Base-by-base conservation (phyloP, 75 land plant genomes). In the Chamaecyparis obtusa region DNA sequence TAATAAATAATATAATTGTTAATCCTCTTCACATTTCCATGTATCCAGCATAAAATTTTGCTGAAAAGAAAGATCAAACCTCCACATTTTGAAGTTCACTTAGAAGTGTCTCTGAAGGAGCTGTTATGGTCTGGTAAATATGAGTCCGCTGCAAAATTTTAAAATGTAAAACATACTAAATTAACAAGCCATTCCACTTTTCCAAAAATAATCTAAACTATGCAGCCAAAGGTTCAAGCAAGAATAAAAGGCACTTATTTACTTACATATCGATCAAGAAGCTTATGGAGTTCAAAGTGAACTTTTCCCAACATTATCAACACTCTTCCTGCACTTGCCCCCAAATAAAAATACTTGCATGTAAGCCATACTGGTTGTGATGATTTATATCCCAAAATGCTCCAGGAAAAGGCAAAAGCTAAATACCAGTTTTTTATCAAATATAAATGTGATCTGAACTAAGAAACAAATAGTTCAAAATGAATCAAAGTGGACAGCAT, bases 91-190 rank as follows among this genome's bases (percentile, higher is more conserved):
- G 79, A 57, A 94, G 94, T 86, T 94, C 94, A 54, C 87, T 91
- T 54, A 94, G 93, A 86, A 94, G 92, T 88, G 93, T 90, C 85
- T 94, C 96, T 86, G 96, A 93, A 83, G 96, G 96, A 56, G 89
- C 92, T 87, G 96, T 92, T 64, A 94, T 92, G 64, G 96, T 94
- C 85, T 87, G 86, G 32, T 90, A 13, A 55, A 94, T 91, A 85
- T 94, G 91, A 21, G 90, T 41, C 3, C 96, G 93, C 96, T 94
- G 93, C 69, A 89, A 71, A 55, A 85, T n/a, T 54, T 39, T 19
- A 32, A 54, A 91, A 30, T 27, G 46, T 86, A 46, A 81, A 46
- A 81, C 15, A 10, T 27, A 9, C n/a, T 81, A 46, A 81, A 44
- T 81, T 81, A 81, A 81, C 32, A 81, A 27, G 4, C n/a, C 30